Evolutionary conservation across 164 flowering plant species (phyloP).

Genomic region (Brasenia schreberi): DNA sequence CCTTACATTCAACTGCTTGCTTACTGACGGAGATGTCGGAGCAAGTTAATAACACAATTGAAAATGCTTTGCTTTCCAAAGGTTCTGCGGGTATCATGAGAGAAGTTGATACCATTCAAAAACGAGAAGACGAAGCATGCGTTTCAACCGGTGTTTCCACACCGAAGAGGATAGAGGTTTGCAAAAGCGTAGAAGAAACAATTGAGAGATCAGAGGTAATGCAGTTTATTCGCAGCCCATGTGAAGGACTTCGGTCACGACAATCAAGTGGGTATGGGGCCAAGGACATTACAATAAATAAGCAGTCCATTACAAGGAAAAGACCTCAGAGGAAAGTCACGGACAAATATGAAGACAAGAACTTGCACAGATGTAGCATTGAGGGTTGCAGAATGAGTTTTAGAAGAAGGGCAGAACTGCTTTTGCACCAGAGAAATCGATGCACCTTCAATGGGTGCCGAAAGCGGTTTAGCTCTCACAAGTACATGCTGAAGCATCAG

Average conservation of each 20-base stretch:
- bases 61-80: not conserved
- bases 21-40: not conserved
- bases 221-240: constrained; percentile 56
- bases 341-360: constrained; percentile 10
- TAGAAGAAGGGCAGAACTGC: constrained; percentile 47
- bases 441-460: constrained; percentile 67
- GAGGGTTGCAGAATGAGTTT: constrained; percentile 72
- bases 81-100: not conserved
- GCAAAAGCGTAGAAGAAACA: not conserved
- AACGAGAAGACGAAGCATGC: not conserved
- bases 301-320: not conserved
- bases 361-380: constrained; percentile 37
- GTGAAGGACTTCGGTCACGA: constrained; percentile 86
- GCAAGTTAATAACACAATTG: not conserved
- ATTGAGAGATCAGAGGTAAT: not conserved
- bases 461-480: constrained; percentile 69
- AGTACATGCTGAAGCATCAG: constrained; percentile 48
- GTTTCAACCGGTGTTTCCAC: not conserved
- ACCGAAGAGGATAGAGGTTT: not conserved
- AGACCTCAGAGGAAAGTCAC: constrained; percentile 1
- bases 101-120: not conserved
- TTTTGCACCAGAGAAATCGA: constrained; percentile 43
- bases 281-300: not conserved
- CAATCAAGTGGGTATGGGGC: not conserved
- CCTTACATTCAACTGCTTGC: not conserved